These are phyloP conservation scores for Backusella tarrabulga DNA, from an alignment of 192 early-diverging fungal species.

Conservation along the genomic window DNA sequence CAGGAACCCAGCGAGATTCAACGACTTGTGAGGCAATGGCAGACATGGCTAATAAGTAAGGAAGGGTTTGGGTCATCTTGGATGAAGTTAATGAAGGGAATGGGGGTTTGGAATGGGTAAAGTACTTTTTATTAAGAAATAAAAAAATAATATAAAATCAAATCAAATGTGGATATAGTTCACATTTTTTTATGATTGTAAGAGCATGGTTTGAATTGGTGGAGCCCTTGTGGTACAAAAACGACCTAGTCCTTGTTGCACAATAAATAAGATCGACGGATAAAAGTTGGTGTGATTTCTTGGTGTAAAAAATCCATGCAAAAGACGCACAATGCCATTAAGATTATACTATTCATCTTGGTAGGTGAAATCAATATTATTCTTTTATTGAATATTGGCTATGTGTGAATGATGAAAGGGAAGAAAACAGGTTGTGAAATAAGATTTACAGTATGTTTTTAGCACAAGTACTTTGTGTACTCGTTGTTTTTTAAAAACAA, in stretches of 20 bases:
- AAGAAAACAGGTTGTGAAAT: too few relatives aligned
- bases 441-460: too few relatives aligned
- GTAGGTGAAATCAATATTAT: background rate
- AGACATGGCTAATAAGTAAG: background rate
- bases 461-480: too few relatives aligned
- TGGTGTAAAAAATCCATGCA: background rate
- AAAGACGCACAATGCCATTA: background rate
- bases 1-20: background rate
- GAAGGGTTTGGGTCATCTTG: constrained; percentile 1
- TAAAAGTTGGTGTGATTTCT: background rate
- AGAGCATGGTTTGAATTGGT: background rate
- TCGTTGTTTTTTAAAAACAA: too few relatives aligned
- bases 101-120: background rate
- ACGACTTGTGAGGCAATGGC: background rate
- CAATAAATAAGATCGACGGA: background rate
- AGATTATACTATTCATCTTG: background rate
- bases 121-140: background rate
- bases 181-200: constrained; percentile 7
- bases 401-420: too few relatives aligned
- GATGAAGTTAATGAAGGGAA: background rate
- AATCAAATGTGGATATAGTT: constrained; percentile 6
- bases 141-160: constrained; percentile 1
- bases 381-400: background rate
- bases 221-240: background rate
- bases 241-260: background rate